Percentiles rank a stretch among this genome's conserved stretches.
Conservation (phyloP, 2,329 filamentous ascomycete genomes). For the Colletotrichum chrysophilum region DNA sequence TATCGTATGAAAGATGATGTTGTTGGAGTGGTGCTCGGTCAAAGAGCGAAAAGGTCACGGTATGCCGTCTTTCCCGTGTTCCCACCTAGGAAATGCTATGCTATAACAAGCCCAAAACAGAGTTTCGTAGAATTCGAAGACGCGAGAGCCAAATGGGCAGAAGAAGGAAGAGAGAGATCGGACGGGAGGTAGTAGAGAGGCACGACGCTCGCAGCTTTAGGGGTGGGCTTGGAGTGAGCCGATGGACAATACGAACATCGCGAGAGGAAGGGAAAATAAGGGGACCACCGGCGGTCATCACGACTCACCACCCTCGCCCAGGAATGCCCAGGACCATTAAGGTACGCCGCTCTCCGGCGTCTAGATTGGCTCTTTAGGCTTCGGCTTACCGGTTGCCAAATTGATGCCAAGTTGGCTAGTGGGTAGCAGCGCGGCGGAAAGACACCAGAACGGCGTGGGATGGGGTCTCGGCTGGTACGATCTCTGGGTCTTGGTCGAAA, state of each 20-base stretch:
- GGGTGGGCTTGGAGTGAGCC: not conserved
- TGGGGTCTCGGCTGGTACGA: conserved; percentile 17
- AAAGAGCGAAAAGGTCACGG: conserved; percentile 3
- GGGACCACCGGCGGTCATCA: not conserved
- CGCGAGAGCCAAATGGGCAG: conserved; percentile 3
- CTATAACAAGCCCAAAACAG: not conserved
- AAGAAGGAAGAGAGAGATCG: conserved; percentile 12
- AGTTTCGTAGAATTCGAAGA: not conserved
- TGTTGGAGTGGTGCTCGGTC: not conserved
- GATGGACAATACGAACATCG: not conserved
- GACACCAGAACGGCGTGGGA: not conserved
- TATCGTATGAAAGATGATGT: not conserved
- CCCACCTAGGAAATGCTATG: not conserved
- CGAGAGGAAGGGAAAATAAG: not conserved
- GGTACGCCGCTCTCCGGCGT: not conserved
- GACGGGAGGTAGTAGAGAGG: not conserved
- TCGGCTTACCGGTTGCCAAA: not conserved
- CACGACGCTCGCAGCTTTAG: too few species aligned
- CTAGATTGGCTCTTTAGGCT: not conserved
- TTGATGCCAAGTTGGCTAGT: conserved; percentile 2
- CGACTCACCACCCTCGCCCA: not conserved
- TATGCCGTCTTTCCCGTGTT: conserved; percentile 1
- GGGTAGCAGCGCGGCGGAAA: not conserved
- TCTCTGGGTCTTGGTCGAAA: not conserved
- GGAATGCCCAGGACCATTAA: not conserved